phyloP scores from a whole-genome alignment of 371 early-diverging fungal species.

The Chytridium lagenaria region DNA sequence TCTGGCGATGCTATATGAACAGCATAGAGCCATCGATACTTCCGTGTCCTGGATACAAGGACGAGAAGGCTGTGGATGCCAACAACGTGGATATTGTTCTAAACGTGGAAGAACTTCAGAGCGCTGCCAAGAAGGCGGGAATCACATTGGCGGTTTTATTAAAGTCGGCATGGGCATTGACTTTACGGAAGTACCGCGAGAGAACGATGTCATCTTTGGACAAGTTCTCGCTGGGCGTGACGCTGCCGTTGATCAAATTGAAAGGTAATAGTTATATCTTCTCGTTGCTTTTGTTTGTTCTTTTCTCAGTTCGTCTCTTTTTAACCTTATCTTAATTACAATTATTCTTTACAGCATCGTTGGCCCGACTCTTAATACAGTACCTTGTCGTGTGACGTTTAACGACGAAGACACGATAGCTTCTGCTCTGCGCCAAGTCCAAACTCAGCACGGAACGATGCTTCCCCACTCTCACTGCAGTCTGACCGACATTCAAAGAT shows the following conservation, averaged over 20 bases:
- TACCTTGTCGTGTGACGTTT: not conserved
- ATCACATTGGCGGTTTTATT: conserved; percentile 18
- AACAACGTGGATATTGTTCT: too few species aligned
- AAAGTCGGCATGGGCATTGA: conserved; percentile 42
- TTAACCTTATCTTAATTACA: not conserved
- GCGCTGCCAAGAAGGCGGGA: not conserved
- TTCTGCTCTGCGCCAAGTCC: not conserved
- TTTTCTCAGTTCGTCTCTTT: not conserved
- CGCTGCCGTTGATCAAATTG: not conserved
- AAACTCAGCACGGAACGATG: not conserved
- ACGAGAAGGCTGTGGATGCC: too few species aligned
- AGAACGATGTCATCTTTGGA: conserved; percentile 39
- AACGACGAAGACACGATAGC: not conserved
- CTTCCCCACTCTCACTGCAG: conserved; percentile 9
- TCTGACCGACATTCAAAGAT: conserved; percentile 9
- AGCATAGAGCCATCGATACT: not conserved
- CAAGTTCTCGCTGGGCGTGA: conserved; percentile 32
- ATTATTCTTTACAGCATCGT: not conserved
- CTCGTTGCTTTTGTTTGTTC: not conserved
- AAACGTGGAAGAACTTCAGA: not conserved
- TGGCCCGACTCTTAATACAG: not conserved
- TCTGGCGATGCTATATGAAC: conserved; percentile 13
- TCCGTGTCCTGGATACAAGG: not conserved
- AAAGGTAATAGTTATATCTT: not conserved
- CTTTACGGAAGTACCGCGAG: conserved; percentile 23